A percentile compares a stretch with the other conserved stretches of the same genome.
These are phyloP conservation scores for Lactifluus pinguis DNA, from an alignment of 768 basidiomycete species.

Conservation along the genomic window DNA sequence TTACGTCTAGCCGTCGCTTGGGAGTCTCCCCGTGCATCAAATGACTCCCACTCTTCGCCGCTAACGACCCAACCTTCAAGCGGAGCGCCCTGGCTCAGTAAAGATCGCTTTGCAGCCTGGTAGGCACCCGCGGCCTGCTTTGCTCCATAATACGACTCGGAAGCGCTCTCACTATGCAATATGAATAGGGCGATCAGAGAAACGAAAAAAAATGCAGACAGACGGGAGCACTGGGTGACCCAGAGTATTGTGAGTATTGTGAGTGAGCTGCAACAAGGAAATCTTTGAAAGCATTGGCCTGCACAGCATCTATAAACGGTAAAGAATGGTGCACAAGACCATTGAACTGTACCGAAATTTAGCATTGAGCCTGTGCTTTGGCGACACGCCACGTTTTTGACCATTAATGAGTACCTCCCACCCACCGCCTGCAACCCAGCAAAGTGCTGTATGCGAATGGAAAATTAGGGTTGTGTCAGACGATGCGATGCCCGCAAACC, in stretches of 20 bases:
- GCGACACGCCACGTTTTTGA: conserved; percentile 64
- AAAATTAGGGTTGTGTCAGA: neutral
- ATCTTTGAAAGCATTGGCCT: conserved; percentile 49
- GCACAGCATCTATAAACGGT: neutral
- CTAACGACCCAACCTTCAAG: conserved; percentile 59
- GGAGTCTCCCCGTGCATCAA: conserved; percentile 24
- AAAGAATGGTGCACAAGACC: neutral
- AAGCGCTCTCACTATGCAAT: conserved; percentile 20
- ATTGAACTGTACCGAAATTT: conserved; percentile 45
- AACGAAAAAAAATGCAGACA: conserved; percentile 4
- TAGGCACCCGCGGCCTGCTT: conserved; percentile 40
- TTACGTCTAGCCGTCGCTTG: neutral
- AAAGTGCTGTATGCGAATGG: conserved; percentile 48
- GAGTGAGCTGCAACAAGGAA: conserved; percentile 43
- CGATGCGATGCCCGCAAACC: neutral
- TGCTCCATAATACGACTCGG: conserved; percentile 32
- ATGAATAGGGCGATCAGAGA: neutral
- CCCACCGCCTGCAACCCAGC: conserved; percentile 49
- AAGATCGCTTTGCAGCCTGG: conserved; percentile 39
- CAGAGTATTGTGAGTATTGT: conserved; percentile 20
- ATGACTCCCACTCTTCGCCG: conserved; percentile 45
- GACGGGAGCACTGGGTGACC: conserved; percentile 11
- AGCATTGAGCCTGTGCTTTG: conserved; percentile 54
- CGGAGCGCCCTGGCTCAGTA: conserved; percentile 36
- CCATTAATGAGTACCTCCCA: conserved; percentile 72